These are phyloP conservation scores for Aphanomyces invadans DNA, from an alignment of 352 stramenopile genomes.

Conservation along the genomic window DNA sequence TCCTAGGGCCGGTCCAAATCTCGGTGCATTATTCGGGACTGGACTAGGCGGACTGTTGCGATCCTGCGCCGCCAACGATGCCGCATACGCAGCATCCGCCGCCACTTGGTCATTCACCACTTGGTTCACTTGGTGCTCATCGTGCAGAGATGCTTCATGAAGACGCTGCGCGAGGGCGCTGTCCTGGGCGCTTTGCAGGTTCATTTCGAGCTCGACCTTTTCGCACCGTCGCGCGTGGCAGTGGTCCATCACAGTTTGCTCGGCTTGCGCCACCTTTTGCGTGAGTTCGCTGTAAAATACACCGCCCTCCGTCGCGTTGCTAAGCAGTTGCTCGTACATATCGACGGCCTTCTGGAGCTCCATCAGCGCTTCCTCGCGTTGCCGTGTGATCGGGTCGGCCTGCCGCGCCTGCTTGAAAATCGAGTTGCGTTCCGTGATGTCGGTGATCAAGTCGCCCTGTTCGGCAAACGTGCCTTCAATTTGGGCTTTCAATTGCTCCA, in stretches of 20 bases:
- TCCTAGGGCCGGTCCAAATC: too few species aligned
- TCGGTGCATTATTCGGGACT: too few species aligned
- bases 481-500: conserved; percentile 50
- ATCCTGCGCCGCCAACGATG: background rate
- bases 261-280: conserved; percentile 46
- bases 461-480: conserved; percentile 45
- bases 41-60: too few species aligned
- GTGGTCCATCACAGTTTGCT: conserved; percentile 68
- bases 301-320: conserved; percentile 57
- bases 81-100: conserved; percentile 5
- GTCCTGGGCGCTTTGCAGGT: conserved; percentile 29
- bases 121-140: background rate
- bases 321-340: conserved; percentile 66
- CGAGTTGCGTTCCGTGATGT: conserved; percentile 40
- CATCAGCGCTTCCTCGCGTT: conserved; percentile 53
- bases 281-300: conserved; percentile 59
- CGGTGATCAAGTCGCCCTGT: conserved; percentile 35
- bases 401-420: conserved; percentile 55
- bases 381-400: conserved; percentile 42
- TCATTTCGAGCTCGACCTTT: conserved; percentile 63
- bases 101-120: conserved; percentile 8
- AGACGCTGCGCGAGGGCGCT: conserved; percentile 1
- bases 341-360: conserved; percentile 58
- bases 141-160: background rate
- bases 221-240: conserved; percentile 59